Percentiles rank a stretch among this genome's conserved stretches.
Conservation (phyloP, 2,329 filamentous ascomycete species). For the Alternaria metachromatica region DNA sequence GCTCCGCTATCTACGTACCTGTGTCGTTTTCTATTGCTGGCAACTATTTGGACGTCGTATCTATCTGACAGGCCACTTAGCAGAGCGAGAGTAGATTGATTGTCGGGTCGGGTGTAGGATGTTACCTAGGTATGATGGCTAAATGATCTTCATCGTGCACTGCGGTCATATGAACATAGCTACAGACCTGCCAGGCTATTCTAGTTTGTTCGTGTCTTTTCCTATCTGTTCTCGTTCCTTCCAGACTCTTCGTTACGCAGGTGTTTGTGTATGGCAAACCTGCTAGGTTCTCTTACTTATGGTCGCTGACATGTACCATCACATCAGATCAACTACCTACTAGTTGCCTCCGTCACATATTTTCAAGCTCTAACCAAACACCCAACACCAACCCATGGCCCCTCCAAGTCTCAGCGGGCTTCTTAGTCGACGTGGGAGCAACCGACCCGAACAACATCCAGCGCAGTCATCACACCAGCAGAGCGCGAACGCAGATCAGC, state of each 20-base stretch:
- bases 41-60: not conserved
- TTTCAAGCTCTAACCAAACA: not conserved
- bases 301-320: too few relatives aligned
- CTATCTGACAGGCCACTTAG: not conserved
- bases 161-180: not conserved
- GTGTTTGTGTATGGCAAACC: not conserved
- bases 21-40: not conserved
- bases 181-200: not conserved
- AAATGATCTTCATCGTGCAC: not conserved
- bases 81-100: not conserved
- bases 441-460: not conserved
- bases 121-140: too few relatives aligned
- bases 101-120: not conserved
- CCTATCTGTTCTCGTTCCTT: not conserved
- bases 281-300: not conserved
- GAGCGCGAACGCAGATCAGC: not conserved
- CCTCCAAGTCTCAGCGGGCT: not conserved
- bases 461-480: not conserved
- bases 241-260: not conserved
- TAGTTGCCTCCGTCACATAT: not conserved
- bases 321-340: not conserved
- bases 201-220: not conserved
- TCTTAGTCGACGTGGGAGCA: not conserved
- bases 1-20: not conserved
- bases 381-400: not conserved